Evolutionary conservation across 148 eudicot species (phyloP), one percentile per base, ranked within the genome.

Genomic region (Amaranthus palmeri): DNA sequence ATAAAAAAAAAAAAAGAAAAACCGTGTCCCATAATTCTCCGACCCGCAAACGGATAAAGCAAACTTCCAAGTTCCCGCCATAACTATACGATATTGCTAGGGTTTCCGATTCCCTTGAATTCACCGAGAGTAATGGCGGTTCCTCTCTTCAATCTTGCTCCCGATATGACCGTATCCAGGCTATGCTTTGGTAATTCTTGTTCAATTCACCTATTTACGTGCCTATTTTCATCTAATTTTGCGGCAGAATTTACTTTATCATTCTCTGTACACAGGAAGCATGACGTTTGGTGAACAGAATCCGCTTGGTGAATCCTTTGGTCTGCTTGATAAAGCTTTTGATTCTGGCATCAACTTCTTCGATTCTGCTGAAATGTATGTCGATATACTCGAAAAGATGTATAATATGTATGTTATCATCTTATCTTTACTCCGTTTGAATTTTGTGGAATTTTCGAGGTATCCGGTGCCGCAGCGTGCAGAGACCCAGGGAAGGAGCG

Each of bases 211-310:
- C 5, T 1, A 36, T 59, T 54, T 59, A 40, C 44, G 50, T 61
- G 59, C 70, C n/a, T 47, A 48, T 17, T 40, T 65, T 41, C 47
- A 18, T 44, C n/a, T 7, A 10, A 12, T 18, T 13, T 43, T 18
- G 56, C 9, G 36, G 13, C 9, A 36, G 13, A 51, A 53, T 25
- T 25, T 25, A 25, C 36, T 25, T 25, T 25, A 25, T 25, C 36
- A 25, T 25, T 25, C 36, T 25, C 36, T 25, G 36, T 25, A 25
- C 36, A 25, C 82, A 88, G 97, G 96, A 53, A 90, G 96, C 11
- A 92, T 92, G 97, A 92, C 96, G 2, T 90, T 92, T 46, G 93
- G 97, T 25, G 87, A 85, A 85, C 96, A 92, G 62, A 90, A 90
- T 72, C 76, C 93, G 36, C 57, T 86, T 52, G 44, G 72, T 5